Conservation (phyloP, 257 asterid species). For the Fraxinus cuspidata region DNA sequence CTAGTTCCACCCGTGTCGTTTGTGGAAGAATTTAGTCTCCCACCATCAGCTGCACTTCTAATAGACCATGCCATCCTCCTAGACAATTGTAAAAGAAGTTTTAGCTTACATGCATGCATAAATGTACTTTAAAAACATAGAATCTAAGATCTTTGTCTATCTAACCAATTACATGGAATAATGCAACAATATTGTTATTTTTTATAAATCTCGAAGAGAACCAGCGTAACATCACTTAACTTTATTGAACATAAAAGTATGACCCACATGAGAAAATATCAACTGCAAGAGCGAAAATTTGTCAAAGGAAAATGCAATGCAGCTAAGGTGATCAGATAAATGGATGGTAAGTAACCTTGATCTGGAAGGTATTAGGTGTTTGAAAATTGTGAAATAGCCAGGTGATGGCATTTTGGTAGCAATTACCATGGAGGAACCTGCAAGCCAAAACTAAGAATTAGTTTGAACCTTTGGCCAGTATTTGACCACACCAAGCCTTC, state of each 20-base stretch:
- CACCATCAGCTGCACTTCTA: slow-evolving; percentile 71
- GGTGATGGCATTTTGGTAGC: slow-evolving; percentile 30
- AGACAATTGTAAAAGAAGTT: slow-evolving; percentile 23
- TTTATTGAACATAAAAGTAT: slow-evolving; percentile 24
- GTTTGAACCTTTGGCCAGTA: neutral
- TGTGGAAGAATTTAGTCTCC: slow-evolving; percentile 44
- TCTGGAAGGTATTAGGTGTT: slow-evolving; percentile 17
- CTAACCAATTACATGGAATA: neutral
- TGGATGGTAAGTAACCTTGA: slow-evolving; percentile 18
- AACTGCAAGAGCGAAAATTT: slow-evolving; percentile 30
- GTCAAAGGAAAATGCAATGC: slow-evolving; percentile 22
- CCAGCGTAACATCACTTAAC: slow-evolving; percentile 23
- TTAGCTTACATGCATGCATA: neutral
- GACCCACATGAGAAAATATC: slow-evolving; percentile 18
- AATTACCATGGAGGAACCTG: slow-evolving; percentile 29
- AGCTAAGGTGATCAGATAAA: neutral
- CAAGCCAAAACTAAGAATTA: slow-evolving; percentile 14
- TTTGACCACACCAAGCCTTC: neutral
- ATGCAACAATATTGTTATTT: neutral
- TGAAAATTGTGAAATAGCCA: slow-evolving; percentile 30
- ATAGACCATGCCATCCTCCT: slow-evolving; percentile 60
- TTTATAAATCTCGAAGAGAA: neutral
- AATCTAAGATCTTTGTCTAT: neutral
- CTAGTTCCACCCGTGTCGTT: slow-evolving; percentile 61
- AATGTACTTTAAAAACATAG: neutral